Evolutionary conservation across 768 basidiomycete genomes (phyloP).

Genomic region (Pulveroboletus ravenelii): DNA sequence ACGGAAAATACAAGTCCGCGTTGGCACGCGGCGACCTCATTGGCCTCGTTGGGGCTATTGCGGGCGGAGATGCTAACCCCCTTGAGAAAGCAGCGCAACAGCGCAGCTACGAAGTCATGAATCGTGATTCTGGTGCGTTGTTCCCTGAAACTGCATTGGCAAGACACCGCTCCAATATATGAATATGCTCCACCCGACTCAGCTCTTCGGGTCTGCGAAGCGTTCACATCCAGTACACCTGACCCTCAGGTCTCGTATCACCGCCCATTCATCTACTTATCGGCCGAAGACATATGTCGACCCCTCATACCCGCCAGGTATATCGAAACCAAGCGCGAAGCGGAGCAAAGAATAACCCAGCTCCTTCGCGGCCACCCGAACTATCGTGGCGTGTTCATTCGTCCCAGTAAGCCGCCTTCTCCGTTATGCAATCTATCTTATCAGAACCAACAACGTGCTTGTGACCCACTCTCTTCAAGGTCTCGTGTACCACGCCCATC

Average conservation of each 20-base stretch:
- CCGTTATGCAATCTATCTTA: slow-evolving; percentile 7
- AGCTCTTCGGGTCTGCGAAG: slow-evolving; percentile 76
- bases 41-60: slow-evolving; percentile 46
- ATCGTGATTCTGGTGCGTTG: slow-evolving; percentile 81
- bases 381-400: slow-evolving; percentile 73
- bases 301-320: slow-evolving; percentile 84
- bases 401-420: slow-evolving; percentile 67
- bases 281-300: slow-evolving; percentile 82
- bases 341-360: slow-evolving; percentile 65
- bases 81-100: slow-evolving; percentile 42
- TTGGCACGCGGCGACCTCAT: slow-evolving; percentile 55
- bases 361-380: slow-evolving; percentile 41
- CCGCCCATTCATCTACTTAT: slow-evolving; percentile 88
- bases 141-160: slow-evolving; percentile 7
- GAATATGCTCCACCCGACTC: slow-evolving; percentile 11
- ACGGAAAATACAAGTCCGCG: slow-evolving; percentile 72
- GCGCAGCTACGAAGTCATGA: slow-evolving; percentile 72
- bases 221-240: slow-evolving; percentile 53
- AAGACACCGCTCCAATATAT: slow-evolving; percentile 4
- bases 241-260: slow-evolving; percentile 24
- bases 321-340: slow-evolving; percentile 91
- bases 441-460: slow-evolving; percentile 11
- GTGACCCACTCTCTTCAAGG: slow-evolving; percentile 42
- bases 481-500: slow-evolving; percentile 93
- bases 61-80: slow-evolving; percentile 50